phyloP scores from a whole-genome alignment of 176 grass and related monocot genomes.

The Rhynchospora tenuis region DNA sequence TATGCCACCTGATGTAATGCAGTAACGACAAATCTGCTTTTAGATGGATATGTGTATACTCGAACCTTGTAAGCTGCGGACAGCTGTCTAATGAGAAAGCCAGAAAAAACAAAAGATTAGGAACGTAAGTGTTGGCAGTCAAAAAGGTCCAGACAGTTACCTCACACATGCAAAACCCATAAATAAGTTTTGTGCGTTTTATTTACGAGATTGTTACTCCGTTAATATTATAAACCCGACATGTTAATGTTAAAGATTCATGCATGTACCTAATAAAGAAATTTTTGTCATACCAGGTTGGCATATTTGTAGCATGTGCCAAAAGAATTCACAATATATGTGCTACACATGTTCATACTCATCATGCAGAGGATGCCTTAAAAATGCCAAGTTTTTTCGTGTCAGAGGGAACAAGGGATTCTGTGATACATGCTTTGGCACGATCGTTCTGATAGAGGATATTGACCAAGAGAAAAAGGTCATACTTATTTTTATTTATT shows the following conservation, averaged over 20 bases:
- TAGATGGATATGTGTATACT: background rate
- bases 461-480: slow-evolving; percentile 51
- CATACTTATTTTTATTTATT: background rate
- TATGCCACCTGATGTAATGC: background rate
- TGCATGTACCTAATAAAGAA: slow-evolving; percentile 9
- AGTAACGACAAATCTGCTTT: background rate
- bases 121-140: background rate
- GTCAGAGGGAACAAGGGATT: slow-evolving; percentile 90
- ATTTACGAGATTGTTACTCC: background rate
- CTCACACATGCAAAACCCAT: background rate
- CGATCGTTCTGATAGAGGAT: slow-evolving; percentile 78
- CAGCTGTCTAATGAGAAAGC: background rate
- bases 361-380: slow-evolving; percentile 76
- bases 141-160: no score
- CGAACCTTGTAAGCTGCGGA: background rate
- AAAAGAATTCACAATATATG: slow-evolving; percentile 77
- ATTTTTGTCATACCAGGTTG: slow-evolving; percentile 55
- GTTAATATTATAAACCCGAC: background rate
- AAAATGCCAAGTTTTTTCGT: slow-evolving; percentile 65
- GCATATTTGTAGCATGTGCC: slow-evolving; percentile 95
- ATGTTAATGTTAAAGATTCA: background rate
- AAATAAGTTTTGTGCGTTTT: background rate
- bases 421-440: slow-evolving; percentile 91
- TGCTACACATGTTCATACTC: slow-evolving; percentile 98
- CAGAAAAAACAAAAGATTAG: background rate